A percentile compares a stretch with the other conserved stretches of the same genome.
These are phyloP conservation scores for Epichloe sp. DNA, from an alignment of 2,329 filamentous ascomycete species.

Conservation along the genomic window DNA sequence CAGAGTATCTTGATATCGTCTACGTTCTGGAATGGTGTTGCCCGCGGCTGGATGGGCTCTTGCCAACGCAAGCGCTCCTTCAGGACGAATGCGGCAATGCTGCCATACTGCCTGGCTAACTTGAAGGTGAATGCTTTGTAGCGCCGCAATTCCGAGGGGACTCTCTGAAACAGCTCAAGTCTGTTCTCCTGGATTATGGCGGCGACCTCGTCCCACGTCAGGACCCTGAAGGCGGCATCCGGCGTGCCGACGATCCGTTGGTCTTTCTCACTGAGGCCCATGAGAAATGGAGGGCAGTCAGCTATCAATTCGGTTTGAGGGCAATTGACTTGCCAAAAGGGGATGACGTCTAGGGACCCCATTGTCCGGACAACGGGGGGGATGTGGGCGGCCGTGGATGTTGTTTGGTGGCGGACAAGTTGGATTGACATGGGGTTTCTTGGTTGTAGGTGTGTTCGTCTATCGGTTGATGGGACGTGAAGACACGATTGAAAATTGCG, in stretches of 20 bases:
- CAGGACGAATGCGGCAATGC: constrained; percentile 65
- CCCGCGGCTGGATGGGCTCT: constrained; percentile 21
- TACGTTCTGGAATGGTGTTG: constrained; percentile 28
- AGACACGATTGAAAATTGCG: background rate
- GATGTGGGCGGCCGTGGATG: background rate
- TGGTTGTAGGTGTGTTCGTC: too few species aligned
- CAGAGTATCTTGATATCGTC: constrained; percentile 60
- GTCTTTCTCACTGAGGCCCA: constrained; percentile 53
- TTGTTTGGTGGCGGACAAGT: background rate
- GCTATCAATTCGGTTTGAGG: constrained; percentile 45
- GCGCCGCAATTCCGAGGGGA: constrained; percentile 62
- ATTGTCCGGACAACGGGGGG: constrained; percentile 13
- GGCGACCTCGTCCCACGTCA: constrained; percentile 58
- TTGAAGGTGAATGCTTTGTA: constrained; percentile 60
- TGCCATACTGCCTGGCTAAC: constrained; percentile 56
- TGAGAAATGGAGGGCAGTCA: constrained; percentile 61
- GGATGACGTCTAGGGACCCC: constrained; percentile 25
- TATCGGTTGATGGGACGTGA: background rate
- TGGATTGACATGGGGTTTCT: background rate
- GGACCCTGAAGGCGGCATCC: constrained; percentile 48
- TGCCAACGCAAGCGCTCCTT: constrained; percentile 58
- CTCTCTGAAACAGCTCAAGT: constrained; percentile 63
- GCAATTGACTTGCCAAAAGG: constrained; percentile 79
- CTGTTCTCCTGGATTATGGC: constrained; percentile 50
- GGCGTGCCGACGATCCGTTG: constrained; percentile 54